These are phyloP conservation scores for rapeseed (Brassica napus) DNA, from an alignment of 345 rosid genomes.

Conservation along the genomic window Da-Ae NC_063442.1:25590501-25591000, in stretches of 20 bases:
- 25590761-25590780: slow-evolving; percentile 52
- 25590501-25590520: slow-evolving; percentile 61
- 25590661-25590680: slow-evolving; percentile 49
- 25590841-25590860: slow-evolving; percentile 84
- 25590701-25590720: slow-evolving; percentile 44
- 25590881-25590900: slow-evolving; percentile 14
- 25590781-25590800: slow-evolving; percentile 48
- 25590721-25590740: slow-evolving; percentile 56
- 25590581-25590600: slow-evolving; percentile 84
- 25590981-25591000: slow-evolving; percentile 92
- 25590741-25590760: slow-evolving; percentile 49
- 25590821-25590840: slow-evolving; percentile 96
- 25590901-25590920: no score
- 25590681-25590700: slow-evolving; percentile 34
- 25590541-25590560: slow-evolving; percentile 70
- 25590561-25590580: slow-evolving; percentile 67
- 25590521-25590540: slow-evolving; percentile 58
- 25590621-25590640: slow-evolving; percentile 44
- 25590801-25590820: slow-evolving; percentile 47
- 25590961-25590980: slow-evolving; percentile 84
- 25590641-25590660: slow-evolving; percentile 62
- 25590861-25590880: slow-evolving; percentile 51
- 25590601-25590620: slow-evolving; percentile 48
- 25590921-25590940: slow-evolving; percentile 4
- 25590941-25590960: slow-evolving; percentile 90